Base-by-base conservation (phyloP, 2,329 filamentous ascomycete species). In the Colletotrichum shisoi region DNA sequence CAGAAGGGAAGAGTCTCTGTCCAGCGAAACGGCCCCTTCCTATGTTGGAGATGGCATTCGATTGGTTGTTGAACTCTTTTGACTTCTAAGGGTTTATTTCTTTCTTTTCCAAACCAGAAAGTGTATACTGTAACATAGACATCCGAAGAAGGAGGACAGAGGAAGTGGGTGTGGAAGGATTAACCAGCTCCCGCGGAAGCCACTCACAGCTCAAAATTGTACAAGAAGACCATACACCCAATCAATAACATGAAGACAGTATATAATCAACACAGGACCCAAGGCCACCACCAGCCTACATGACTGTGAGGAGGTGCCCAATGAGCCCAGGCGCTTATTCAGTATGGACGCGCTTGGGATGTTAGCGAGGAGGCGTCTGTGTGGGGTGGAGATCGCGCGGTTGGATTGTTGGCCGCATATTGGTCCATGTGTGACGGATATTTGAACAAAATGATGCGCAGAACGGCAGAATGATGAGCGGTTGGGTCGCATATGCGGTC, bases 131-230 rank as follows among this genome's bases (percentile, higher is more conserved):
- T 67, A 63, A 46, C 59, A 67, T 70, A 70, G 58, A 70, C 52
- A 52, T 37, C 27, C 9, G 21, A 15, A 31, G 56, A n/a, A 9
- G 34, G 40, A 3, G 27, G 56, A 34, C 12, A 42, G 17, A 51
- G 48, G 42, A 40, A 19, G 57, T 70, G 71, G 71, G 70, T 34
- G 19, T 53, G 31, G 56, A 46, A 46, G 56, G 42, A 59, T 19
- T 69, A 74, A 69, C 71, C 71, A 69, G 70, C 71, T 72, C 69
- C 70, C 70, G 71, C 69, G 70, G 72, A 74, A 72, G 74, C 74
- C 74, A 78, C 76, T 79, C 76, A 76, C 73, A 34, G 31, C 77
- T 76, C 74, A 75, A 42, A 61, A 40, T 51, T 60, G 61, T 42
- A 59, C 8, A 64, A 48, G 58, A 44, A 49, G 27, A 48, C 56